Percentiles rank a stretch among this genome's conserved stretches.
Conservation (phyloP, 805 yeast species). For the Tetrapisispora phaffii region DNA sequence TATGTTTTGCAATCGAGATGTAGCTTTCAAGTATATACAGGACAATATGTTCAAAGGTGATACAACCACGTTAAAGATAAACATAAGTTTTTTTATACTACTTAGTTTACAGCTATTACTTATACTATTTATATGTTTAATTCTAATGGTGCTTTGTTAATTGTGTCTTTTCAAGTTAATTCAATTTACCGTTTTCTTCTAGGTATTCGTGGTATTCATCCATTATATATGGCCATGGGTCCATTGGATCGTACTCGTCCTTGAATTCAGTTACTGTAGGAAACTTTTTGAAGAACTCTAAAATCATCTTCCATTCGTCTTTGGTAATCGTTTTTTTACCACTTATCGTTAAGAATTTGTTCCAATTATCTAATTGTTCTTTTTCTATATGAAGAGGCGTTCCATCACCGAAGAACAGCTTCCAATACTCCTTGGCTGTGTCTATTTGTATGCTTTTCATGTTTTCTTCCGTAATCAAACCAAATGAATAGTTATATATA, state of each 20-base stretch:
- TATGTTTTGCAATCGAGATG: not conserved
- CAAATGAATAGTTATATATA: constrained; percentile 65
- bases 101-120: too few relatives aligned
- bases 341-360: constrained; percentile 37
- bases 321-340: constrained; percentile 44
- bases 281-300: constrained; percentile 48
- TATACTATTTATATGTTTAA: too few relatives aligned
- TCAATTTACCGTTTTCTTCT: not conserved
- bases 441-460: constrained; percentile 48
- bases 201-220: constrained; percentile 70
- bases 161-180: too few relatives aligned
- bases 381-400: constrained; percentile 19
- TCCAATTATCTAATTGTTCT: constrained; percentile 45
- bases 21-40: not conserved
- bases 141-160: too few relatives aligned
- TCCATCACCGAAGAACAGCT: constrained; percentile 38
- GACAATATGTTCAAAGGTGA: not conserved
- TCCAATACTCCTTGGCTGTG: constrained; percentile 71
- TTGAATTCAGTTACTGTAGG: constrained; percentile 44
- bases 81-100: not conserved
- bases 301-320: constrained; percentile 83
- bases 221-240: constrained; percentile 86
- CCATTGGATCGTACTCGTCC: constrained; percentile 57
- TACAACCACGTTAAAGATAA: too few relatives aligned
- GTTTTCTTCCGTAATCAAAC: constrained; percentile 50